Base-by-base conservation (phyloP, 2,329 filamentous ascomycete species). In the Emmonsiellopsis sp. region DNA sequence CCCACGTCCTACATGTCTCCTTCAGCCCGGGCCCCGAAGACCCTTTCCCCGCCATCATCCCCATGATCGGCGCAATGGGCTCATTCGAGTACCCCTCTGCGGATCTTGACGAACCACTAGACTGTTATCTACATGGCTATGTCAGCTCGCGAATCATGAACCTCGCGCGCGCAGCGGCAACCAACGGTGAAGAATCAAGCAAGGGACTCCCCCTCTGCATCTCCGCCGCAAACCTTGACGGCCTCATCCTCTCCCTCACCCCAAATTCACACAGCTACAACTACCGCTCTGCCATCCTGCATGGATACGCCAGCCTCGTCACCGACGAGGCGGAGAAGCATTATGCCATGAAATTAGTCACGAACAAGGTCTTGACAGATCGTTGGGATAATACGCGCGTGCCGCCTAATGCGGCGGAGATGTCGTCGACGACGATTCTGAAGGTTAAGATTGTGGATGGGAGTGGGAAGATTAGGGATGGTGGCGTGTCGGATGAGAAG, bases 61-160 rank as follows among this genome's bases (percentile, higher is more conserved):
- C 89, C 57, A 92, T 94, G 88, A 87, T 94, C 62, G 88, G 87
- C 50, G 83, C 87, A 62, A 86, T 93, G 78, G 87, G 83, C 10
- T 87, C 83, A 26, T 93, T 85, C 65, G 76, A 76, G 7, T 72
- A 74, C 55, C 84, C 84, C 5, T 83, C 79, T 52, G 76, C 81
- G 13, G 75, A 77, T 51, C 68, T 61, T 15, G 76, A 79, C 50
- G 83, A 89, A 59, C 82, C 84, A 0, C 75, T 89, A 5, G 84
- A 90, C 54, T 78, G 86, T 57, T 94, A 94, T 67, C 78, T 95
- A 7, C 89, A 95, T 70, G 89, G 89, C 64, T 94, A 92, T 68
- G 84, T 92, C 61, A 87, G 83, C 55, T 83, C 84, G 0, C 85
- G 89, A 7, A 76, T 95, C 35, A 86, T 92, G 77, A 85, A 84